Conservation (phyloP, 164 flowering plant genomes). For the Magnolia changhungtana region DNA sequence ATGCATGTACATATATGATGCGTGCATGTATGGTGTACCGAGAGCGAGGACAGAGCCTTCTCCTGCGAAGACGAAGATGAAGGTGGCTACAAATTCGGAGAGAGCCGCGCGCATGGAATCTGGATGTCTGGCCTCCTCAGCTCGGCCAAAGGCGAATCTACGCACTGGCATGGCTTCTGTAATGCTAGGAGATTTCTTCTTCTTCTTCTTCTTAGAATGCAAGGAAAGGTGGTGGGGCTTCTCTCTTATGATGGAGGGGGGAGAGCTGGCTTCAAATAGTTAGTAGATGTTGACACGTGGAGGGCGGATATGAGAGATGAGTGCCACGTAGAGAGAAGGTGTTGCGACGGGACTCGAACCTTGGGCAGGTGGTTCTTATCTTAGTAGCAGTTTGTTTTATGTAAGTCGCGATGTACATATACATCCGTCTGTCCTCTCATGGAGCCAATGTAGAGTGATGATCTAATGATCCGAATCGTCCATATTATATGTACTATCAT, state of each 20-base stretch:
- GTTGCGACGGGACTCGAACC: not conserved
- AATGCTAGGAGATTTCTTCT: not conserved
- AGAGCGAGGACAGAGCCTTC: conserved; percentile 22
- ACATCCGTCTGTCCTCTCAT: too few species aligned
- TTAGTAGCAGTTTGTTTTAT: too few species aligned
- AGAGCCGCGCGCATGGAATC: conserved; percentile 15
- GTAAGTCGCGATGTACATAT: too few species aligned
- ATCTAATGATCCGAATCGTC: too few species aligned
- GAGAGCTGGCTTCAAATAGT: not conserved
- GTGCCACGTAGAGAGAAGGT: conserved; percentile 11
- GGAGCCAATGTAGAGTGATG: too few species aligned
- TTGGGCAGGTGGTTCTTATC: not conserved
- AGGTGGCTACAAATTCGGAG: conserved; percentile 14
- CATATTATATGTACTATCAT: too few species aligned
- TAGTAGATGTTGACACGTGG: conserved; percentile 2
- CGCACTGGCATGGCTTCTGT: conserved; percentile 11
- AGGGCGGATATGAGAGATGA: not conserved
- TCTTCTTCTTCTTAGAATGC: not conserved
- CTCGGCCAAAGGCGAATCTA: conserved; percentile 11
- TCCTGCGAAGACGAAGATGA: conserved; percentile 42
- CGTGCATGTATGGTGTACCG: conserved; percentile 6
- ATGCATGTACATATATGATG: not conserved
- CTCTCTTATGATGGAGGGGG: not conserved
- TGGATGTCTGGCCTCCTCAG: conserved; percentile 18
- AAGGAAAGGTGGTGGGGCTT: not conserved